Conservation (phyloP, 2,329 filamentous ascomycete species). For the Boeremia exigua region DNA sequence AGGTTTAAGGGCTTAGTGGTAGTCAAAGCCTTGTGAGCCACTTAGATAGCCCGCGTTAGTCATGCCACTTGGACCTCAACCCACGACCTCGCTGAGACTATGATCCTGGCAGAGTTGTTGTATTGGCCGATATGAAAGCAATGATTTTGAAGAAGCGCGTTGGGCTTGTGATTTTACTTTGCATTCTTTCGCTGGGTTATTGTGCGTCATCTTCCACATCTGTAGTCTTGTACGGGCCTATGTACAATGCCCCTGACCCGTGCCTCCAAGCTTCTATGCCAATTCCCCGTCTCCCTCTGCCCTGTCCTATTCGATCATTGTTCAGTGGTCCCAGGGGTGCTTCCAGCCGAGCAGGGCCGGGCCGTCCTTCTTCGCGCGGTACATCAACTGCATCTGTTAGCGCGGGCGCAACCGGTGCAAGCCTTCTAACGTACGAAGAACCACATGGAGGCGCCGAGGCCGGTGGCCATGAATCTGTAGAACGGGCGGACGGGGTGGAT, state of each 20-base stretch:
- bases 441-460: slow-evolving; percentile 96
- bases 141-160: not conserved
- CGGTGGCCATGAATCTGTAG: slow-evolving; percentile 86
- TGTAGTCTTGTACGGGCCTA: slow-evolving; percentile 8
- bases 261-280: not conserved
- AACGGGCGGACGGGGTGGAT: slow-evolving; percentile 69
- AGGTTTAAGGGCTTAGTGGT: too few relatives aligned
- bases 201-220: slow-evolving; percentile 8
- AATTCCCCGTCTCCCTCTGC: not conserved
- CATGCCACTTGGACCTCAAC: not conserved
- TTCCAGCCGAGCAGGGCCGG: slow-evolving; percentile 88
- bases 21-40: not conserved
- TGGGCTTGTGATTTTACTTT: slow-evolving; percentile 17
- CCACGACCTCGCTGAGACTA: not conserved
- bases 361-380: slow-evolving; percentile 96
- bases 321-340: slow-evolving; percentile 65
- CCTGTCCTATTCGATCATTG: not conserved
- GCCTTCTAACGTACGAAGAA: slow-evolving; percentile 77
- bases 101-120: not conserved
- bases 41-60: not conserved
- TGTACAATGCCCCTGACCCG: slow-evolving; percentile 19
- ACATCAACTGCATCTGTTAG: slow-evolving; percentile 74
- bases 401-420: not conserved
- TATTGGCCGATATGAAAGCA: not conserved
- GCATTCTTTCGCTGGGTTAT: slow-evolving; percentile 20